These are phyloP conservation scores for Inonotus hispidus DNA, from an alignment of 1,284 basidiomycete species.

Conservation along the genomic window DNA sequence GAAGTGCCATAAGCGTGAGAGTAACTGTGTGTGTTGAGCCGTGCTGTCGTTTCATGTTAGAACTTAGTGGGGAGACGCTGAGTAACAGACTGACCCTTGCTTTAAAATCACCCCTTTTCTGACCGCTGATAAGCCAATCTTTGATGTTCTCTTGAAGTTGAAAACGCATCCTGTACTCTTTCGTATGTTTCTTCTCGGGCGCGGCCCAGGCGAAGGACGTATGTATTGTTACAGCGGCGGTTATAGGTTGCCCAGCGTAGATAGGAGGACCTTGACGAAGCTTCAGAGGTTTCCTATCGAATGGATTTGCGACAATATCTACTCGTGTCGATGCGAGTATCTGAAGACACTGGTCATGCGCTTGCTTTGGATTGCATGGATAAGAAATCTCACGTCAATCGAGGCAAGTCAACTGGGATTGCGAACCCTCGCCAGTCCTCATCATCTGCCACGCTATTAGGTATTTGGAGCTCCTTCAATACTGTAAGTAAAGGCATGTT, in stretches of 20 bases:
- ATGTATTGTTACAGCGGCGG: conserved; percentile 54
- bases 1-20: conserved; percentile 72
- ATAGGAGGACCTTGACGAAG: conserved; percentile 31
- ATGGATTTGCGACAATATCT: conserved; percentile 37
- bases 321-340: conserved; percentile 68
- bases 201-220: conserved; percentile 74
- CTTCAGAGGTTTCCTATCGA: conserved; percentile 22
- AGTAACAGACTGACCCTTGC: conserved; percentile 45
- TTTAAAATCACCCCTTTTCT: conserved; percentile 70
- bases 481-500: conserved; percentile 31
- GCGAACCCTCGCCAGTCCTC: conserved; percentile 62
- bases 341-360: conserved; percentile 32
- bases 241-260: conserved; percentile 77
- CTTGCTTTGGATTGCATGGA: not conserved
- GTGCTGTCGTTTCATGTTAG: conserved; percentile 38
- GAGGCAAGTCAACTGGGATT: conserved; percentile 79
- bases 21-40: conserved; percentile 48
- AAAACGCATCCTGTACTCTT: conserved; percentile 57
- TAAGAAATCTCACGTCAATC: conserved; percentile 55
- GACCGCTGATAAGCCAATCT: conserved; percentile 81
- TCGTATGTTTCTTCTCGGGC: conserved; percentile 36
- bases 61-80: not conserved
- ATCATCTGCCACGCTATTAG: conserved; percentile 22
- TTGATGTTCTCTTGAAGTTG: conserved; percentile 70
- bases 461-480: conserved; percentile 22